Base-by-base conservation (phyloP, 2,329 filamentous ascomycete genomes). In the Dryadomyces sulphureus region DNA sequence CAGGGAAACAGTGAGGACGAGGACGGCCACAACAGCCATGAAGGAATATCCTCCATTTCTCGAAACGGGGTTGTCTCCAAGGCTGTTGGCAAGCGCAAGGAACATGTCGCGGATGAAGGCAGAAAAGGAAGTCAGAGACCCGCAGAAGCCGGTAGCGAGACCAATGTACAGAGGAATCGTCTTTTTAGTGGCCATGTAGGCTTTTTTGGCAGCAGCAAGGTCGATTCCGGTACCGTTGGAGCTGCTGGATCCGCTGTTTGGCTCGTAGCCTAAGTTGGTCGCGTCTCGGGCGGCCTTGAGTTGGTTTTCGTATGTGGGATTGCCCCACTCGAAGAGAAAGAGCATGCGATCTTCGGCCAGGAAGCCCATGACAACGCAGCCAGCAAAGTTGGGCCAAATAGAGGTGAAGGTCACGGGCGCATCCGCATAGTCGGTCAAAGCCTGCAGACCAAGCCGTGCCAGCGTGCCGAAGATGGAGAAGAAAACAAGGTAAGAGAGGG, bases 391-490 rank as follows among this genome's bases (percentile, higher is more conserved):
- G 49, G 88, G 81, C 89, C 89, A 95, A 22, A 93, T 63, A 2
- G 84, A 79, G 45, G 77, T 74, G 46, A 85, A 89, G 4, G 76
- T 67, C 19, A 92, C 67, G 0, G 88, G 87, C 0, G 84, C 77
- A n/a, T 80, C 81, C 1, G 82, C 78, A 59, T 93, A 95, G 0
- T 86, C 90, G 0, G 86, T 92, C 43, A 95, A 65, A 41, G 81
- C 79, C 56, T 88, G 77, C 8, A 94, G 65, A 4, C 88, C 89
- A 1, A 95, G 66, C 9, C 89, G 77, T 1, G 86, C 84, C 21
- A 95, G 72, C 0, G 88, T 92, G 32, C 89, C 89, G 38, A 90
- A 63, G 19, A 95, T 73, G 19, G 88, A 79, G 62, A 94, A 95
- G 57, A 94, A 71, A 47, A 93, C 69, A 20, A 95, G 74, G 60